Evolutionary conservation across 176 grass and related monocot species (phyloP), one percentile per base, ranked within the genome.

Genomic region (Olyra latifolia): DNA sequence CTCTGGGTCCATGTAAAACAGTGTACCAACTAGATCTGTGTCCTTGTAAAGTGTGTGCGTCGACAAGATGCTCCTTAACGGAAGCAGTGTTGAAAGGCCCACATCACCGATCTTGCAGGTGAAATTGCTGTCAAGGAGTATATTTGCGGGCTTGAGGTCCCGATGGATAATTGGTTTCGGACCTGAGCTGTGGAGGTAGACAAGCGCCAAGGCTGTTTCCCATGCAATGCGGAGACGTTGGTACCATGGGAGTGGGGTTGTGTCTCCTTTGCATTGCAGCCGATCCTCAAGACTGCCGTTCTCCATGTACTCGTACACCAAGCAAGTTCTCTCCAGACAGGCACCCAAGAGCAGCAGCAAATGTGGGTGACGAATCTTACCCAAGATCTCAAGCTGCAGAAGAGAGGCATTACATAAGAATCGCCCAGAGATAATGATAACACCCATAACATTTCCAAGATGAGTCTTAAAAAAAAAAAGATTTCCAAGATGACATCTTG

Each of bases 261-360:
- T 89, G 78, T 56, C 77, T 24, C 77, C 73, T 80, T 83, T 85
- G 76, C 81, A 87, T 7, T 93, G 88, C 49, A 98, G 76, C 77
- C 90, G 69, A 69, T 98, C 95, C 29, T 92, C 95, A 62, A 98
- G 88, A 83, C 92, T 98, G 29, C 95, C 95, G 6, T 89, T 95
- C 85, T 98, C 90, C 95, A 98, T 95, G 77, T 95, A 98, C 72
- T 93, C 95, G 3, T 98, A 95, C 55, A 98, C 93, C 67, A 98
- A 80, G 86, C 95, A 98, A 39, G 85, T 78, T 59, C 30, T 77
- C 27, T 98, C 92, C n/a, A 91, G 90, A 78, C 92, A 93, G 30
- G 92, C 92, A 62, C 96, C 96, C 6, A 98, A 83, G 49, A 98
- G 86, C 70, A 91, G 63, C 49, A 98, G 46, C 69, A 98, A 77